Evolutionary conservation across 1,284 basidiomycete species (phyloP).

Genomic region (Cryptococcus sp.): DNA sequence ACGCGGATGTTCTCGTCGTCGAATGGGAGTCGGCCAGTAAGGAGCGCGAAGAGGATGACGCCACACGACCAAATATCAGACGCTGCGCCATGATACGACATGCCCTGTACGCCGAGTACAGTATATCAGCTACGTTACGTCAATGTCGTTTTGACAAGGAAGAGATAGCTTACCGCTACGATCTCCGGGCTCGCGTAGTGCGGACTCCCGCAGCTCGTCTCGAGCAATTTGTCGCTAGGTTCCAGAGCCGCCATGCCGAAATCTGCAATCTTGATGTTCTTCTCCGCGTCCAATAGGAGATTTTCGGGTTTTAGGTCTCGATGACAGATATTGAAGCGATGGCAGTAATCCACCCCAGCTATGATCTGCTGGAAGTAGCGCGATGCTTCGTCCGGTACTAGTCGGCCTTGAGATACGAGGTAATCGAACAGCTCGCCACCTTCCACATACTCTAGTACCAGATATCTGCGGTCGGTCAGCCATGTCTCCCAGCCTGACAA

Average conservation of each 20-base stretch:
- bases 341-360: constrained; percentile 88
- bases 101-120: constrained; percentile 80
- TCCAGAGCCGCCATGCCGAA: constrained; percentile 97
- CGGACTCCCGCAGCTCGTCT: constrained; percentile 94
- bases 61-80: constrained; percentile 98
- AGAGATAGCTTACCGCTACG: constrained; percentile 79
- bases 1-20: constrained; percentile 70
- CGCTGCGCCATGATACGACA: constrained; percentile 79
- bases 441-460: constrained; percentile 93
- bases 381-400: constrained; percentile 75
- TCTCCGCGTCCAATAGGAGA: constrained; percentile 74
- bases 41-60: constrained; percentile 85
- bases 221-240: constrained; percentile 64
- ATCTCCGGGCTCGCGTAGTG: constrained; percentile 99
- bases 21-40: constrained; percentile 85
- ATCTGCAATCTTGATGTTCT: constrained; percentile 92
- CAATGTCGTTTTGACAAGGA: not conserved
- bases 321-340: constrained; percentile 94
- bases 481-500: not conserved
- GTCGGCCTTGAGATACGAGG: constrained; percentile 76
- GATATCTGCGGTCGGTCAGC: constrained; percentile 59
- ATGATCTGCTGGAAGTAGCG: constrained; percentile 95
- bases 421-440: constrained; percentile 96
- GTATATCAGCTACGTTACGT: constrained; percentile 74
- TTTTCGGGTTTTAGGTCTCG: constrained; percentile 97